Evolutionary conservation across 331 rosid genomes (phyloP).

Genomic region (Acacia pycnantha): DNA sequence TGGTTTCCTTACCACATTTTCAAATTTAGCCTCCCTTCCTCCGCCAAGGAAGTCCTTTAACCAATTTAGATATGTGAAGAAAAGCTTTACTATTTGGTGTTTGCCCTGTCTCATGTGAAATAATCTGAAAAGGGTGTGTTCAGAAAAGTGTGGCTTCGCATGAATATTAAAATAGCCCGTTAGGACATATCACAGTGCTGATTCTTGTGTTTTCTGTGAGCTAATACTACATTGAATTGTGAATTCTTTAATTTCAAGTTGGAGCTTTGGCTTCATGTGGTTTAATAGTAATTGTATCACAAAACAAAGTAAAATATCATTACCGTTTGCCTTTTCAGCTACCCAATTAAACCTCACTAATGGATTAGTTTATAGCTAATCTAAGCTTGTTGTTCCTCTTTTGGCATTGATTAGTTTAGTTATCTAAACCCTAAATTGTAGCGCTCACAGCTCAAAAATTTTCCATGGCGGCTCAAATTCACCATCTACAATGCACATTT

Average conservation of each 20-base stretch:
- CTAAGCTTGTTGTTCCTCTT: neutral
- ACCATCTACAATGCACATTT: slow-evolving; percentile 4
- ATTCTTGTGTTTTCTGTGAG: slow-evolving; percentile 30
- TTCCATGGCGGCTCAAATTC: slow-evolving; percentile 52
- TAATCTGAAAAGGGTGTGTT: neutral
- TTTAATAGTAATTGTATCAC: neutral
- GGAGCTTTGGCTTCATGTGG: neutral
- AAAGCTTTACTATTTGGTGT: neutral
- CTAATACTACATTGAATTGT: slow-evolving; percentile 1
- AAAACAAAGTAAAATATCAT: neutral
- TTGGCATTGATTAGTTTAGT: neutral
- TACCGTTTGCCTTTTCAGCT: neutral
- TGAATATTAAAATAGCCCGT: slow-evolving; percentile 1
- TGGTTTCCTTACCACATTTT: neutral
- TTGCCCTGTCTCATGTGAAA: neutral
- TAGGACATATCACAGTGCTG: neutral
- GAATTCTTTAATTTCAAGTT: slow-evolving; percentile 8
- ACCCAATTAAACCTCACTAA: neutral
- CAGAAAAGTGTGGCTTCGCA: neutral
- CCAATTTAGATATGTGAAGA: neutral
- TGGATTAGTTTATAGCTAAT: neutral
- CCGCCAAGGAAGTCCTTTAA: neutral
- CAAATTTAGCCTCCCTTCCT: neutral
- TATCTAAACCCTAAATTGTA: slow-evolving; percentile 20
- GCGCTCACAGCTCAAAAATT: neutral